Conservation (phyloP, 108 stramenopile genomes). For the Cyclotella choctawhatcheeana region DNA sequence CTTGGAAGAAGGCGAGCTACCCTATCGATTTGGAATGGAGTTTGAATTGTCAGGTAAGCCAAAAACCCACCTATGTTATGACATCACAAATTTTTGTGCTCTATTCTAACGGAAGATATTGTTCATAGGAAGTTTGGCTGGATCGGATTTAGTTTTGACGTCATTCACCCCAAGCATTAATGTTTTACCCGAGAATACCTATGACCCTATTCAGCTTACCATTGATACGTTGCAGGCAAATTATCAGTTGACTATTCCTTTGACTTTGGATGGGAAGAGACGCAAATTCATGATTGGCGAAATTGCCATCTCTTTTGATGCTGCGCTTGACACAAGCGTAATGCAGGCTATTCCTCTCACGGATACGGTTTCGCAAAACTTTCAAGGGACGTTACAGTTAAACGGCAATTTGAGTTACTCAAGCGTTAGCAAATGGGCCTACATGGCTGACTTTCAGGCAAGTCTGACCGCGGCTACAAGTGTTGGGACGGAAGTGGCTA, state of each 20-base stretch:
- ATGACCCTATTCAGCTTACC: background rate
- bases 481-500: background rate
- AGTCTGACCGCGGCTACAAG: background rate
- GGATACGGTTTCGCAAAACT: background rate
- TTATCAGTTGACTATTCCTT: no score
- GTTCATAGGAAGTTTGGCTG: background rate
- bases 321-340: background rate
- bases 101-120: no score
- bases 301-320: background rate
- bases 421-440: background rate
- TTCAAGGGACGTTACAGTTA: slow-evolving; percentile 1
- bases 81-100: no score
- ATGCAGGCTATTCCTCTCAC: background rate
- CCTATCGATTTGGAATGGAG: background rate
- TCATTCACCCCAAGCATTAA: background rate
- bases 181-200: slow-evolving; percentile 1
- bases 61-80: no score
- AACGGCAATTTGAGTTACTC: slow-evolving; percentile 2
- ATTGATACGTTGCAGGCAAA: no score
- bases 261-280: no score
- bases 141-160: background rate
- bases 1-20: background rate
- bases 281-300: slow-evolving; percentile 1
- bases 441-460: background rate
- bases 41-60: no score